These are phyloP conservation scores for Trichoderma koningiopsis DNA, from an alignment of 2,329 filamentous ascomycete genomes.

Conservation along the genomic window DNA sequence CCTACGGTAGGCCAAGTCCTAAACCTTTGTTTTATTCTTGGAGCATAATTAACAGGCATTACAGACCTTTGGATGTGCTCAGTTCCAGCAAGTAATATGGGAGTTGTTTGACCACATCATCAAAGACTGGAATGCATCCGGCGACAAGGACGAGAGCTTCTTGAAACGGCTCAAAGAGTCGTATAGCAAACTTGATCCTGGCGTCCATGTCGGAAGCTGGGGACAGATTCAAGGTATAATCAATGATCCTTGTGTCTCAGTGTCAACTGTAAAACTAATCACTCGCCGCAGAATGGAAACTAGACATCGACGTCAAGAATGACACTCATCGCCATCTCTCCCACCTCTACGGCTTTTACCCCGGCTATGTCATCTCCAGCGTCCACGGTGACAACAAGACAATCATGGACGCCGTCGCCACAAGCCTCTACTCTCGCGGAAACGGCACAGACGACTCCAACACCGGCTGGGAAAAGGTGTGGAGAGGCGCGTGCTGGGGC, in stretches of 20 bases:
- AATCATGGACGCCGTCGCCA: slow-evolving; percentile 47
- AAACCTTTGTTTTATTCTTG: too few relatives aligned
- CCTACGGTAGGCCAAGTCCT: slow-evolving; percentile 36
- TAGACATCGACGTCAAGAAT: slow-evolving; percentile 22
- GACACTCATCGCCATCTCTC: slow-evolving; percentile 49
- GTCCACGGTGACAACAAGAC: slow-evolving; percentile 43
- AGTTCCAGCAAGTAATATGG: slow-evolving; percentile 55
- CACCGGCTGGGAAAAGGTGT: slow-evolving; percentile 61
- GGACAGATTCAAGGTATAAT: slow-evolving; percentile 35
- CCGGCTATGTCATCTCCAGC: slow-evolving; percentile 53
- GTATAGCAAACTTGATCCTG: slow-evolving; percentile 5
- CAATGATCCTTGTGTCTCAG: background rate
- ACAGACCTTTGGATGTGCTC: slow-evolving; percentile 54
- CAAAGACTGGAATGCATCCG: slow-evolving; percentile 30
- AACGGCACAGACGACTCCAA: slow-evolving; percentile 51
- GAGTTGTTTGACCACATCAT: slow-evolving; percentile 46
- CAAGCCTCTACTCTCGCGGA: slow-evolving; percentile 51
- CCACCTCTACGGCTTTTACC: slow-evolving; percentile 58
- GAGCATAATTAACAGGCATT: background rate
- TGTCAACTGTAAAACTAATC: background rate
- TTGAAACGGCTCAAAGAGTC: slow-evolving; percentile 37
- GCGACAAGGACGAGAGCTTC: slow-evolving; percentile 37
- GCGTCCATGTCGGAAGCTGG: slow-evolving; percentile 24
- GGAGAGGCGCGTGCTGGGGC: slow-evolving; percentile 60
- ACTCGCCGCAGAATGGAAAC: slow-evolving; percentile 11